Conservation (phyloP, 1,139 yeast species). For the Magnusiomyces sp. region DNA sequence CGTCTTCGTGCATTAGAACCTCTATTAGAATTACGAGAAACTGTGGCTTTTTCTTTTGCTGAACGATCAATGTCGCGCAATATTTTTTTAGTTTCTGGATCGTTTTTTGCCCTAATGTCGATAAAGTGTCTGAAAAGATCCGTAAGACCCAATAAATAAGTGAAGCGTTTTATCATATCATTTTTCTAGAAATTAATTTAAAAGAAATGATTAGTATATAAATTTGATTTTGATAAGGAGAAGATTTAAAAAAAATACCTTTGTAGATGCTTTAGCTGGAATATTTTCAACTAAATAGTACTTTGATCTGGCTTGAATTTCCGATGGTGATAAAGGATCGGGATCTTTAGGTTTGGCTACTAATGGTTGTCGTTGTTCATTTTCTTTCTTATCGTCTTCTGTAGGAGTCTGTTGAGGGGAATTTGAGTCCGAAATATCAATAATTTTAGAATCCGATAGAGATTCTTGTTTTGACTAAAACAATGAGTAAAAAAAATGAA, state of each 20-base stretch:
- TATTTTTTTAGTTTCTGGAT: slow-evolving; percentile 55
- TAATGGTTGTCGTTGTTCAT: not conserved
- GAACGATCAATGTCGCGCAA: slow-evolving; percentile 44
- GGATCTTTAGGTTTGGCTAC: not conserved
- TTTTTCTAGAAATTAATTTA: slow-evolving; percentile 12
- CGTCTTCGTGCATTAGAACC: slow-evolving; percentile 37
- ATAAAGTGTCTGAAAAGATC: slow-evolving; percentile 87
- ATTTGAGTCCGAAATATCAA: no score
- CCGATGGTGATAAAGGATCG: slow-evolving; percentile 10
- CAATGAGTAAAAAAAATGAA: no score
- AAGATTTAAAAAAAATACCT: slow-evolving; percentile 4
- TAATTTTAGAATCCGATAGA: no score
- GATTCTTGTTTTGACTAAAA: no score
- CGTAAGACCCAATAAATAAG: slow-evolving; percentile 73
- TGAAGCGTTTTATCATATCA: slow-evolving; percentile 51
- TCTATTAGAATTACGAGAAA: slow-evolving; percentile 1
- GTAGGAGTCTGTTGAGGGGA: no score
- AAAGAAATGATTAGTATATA: not conserved
- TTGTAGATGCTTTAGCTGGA: slow-evolving; percentile 11
- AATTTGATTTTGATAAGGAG: not conserved
- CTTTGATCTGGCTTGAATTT: slow-evolving; percentile 11
- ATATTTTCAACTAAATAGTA: slow-evolving; percentile 13
- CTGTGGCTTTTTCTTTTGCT: slow-evolving; percentile 12
- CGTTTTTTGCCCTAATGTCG: slow-evolving; percentile 71
- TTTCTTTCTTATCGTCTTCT: not conserved